Percentiles rank a stretch among this genome's conserved stretches.
Evolutionary conservation across 1,139 yeast genomes (phyloP).

Genomic region (Kurtzmaniella natalensis): DNA sequence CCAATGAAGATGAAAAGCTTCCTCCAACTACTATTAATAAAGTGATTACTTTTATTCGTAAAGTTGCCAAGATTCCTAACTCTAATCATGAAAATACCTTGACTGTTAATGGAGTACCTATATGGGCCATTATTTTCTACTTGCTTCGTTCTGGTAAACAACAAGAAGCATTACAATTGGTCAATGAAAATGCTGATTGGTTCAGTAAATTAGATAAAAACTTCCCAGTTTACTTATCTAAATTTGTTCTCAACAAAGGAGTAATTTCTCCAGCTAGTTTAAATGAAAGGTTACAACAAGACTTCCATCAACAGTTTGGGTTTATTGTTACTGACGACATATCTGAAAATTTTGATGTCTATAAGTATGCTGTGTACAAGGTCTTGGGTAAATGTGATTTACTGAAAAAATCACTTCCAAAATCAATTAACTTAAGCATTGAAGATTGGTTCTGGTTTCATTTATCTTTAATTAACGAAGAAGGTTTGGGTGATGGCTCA

Average conservation of each 20-base stretch:
- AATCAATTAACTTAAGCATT: conserved; percentile 65
- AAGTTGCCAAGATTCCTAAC: conserved; percentile 33
- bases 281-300: conserved; percentile 67
- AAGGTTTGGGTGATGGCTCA: conserved; percentile 16
- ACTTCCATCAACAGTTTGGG: conserved; percentile 82
- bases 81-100: conserved; percentile 22
- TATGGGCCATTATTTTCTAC: conserved; percentile 89
- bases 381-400: conserved; percentile 89
- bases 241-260: conserved; percentile 59
- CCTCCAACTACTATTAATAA: conserved; percentile 72
- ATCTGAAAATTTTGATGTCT: conserved; percentile 72
- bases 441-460: conserved; percentile 99
- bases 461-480: conserved; percentile 67
- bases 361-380: conserved; percentile 85
- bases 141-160: conserved; percentile 79
- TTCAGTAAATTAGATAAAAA: conserved; percentile 83
- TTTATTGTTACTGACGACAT: conserved; percentile 43
- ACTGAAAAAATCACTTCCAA: conserved; percentile 70
- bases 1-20: conserved; percentile 39
- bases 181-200: conserved; percentile 34
- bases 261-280: conserved; percentile 56
- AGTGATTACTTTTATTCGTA: conserved; percentile 61
- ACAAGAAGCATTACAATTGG: conserved; percentile 61
- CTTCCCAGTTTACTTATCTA: conserved; percentile 75
- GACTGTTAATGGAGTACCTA: conserved; percentile 72